Conservation (phyloP, 2,329 filamentous ascomycete species). For the Aspergillus fructus region DNA sequence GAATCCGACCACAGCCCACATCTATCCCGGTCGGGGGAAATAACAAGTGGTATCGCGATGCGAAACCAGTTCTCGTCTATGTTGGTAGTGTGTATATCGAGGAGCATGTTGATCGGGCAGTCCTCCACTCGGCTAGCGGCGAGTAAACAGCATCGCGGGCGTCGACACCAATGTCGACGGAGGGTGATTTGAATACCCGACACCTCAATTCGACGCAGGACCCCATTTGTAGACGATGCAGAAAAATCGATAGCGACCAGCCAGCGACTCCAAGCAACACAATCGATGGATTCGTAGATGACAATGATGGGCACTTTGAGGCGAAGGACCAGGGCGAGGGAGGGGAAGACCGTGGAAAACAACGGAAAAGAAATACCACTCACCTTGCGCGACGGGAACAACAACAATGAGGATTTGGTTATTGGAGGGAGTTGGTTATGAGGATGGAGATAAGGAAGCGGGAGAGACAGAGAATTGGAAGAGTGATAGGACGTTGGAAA, state of each 20-base stretch:
- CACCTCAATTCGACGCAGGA: constrained; percentile 13
- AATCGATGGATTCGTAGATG: not conserved
- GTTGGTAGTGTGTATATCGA: constrained; percentile 7
- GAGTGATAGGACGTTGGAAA: constrained; percentile 11
- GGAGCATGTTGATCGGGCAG: constrained; percentile 2
- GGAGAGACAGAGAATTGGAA: constrained; percentile 16
- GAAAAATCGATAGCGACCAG: constrained; percentile 2
- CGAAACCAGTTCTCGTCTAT: not conserved
- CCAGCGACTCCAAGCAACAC: not conserved
- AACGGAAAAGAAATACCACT: constrained; percentile 21
- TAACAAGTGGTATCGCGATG: not conserved
- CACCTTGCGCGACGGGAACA: constrained; percentile 25
- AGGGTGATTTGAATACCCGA: constrained; percentile 2
- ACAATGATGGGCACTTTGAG: constrained; percentile 6
- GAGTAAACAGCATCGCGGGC: constrained; percentile 15
- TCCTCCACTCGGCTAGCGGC: constrained; percentile 18
- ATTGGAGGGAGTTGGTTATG: constrained; percentile 10
- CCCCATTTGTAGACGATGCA: not conserved
- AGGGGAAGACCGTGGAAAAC: constrained; percentile 14
- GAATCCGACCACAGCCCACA: not conserved
- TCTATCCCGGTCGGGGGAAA: not conserved
- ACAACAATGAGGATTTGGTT: constrained; percentile 10
- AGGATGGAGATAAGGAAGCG: constrained; percentile 16
- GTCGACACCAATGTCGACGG: constrained; percentile 17
- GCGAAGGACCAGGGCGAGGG: constrained; percentile 11